Evolutionary conservation across 192 early-diverging fungal species (phyloP).

Genomic region (Lobosporangium transversale): DNA sequence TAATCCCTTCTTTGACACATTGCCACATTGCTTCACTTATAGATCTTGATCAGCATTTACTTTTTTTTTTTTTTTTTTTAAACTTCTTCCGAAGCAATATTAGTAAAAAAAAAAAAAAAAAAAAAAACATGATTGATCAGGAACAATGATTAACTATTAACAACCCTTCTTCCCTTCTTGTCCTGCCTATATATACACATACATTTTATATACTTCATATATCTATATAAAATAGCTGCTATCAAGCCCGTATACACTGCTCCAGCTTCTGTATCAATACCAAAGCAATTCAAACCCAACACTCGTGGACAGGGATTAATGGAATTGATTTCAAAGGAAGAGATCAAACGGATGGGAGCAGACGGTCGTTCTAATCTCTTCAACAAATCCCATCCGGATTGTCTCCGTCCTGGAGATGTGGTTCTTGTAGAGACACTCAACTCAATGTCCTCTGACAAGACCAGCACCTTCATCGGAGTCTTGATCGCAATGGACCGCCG

Average conservation of each 20-base stretch:
- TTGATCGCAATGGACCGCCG: conserved; percentile 78
- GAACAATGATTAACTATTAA: too few relatives aligned
- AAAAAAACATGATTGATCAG: too few relatives aligned
- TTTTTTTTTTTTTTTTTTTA: not conserved
- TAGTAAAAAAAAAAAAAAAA: not conserved
- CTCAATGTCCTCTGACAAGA: conserved; percentile 56
- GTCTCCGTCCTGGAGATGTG: conserved; percentile 70
- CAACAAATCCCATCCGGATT: conserved; percentile 63
- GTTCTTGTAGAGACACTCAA: conserved; percentile 75
- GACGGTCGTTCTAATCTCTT: conserved; percentile 73
- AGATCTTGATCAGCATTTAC: too few relatives aligned
- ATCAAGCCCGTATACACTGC: conserved; percentile 51
- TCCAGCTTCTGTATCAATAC: conserved; percentile 48
- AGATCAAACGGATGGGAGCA: conserved; percentile 62
- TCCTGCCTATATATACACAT: not conserved
- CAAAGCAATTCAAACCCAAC: conserved; percentile 59
- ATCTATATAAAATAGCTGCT: conserved; percentile 15
- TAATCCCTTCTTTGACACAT: conserved; percentile 1
- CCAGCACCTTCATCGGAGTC: conserved; percentile 76
- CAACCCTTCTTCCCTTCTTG: not conserved
- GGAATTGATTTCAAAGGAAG: conserved; percentile 71
- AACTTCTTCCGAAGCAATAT: not conserved
- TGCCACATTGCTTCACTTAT: too few relatives aligned
- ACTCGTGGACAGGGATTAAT: conserved; percentile 68
- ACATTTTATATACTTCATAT: not conserved